Base-by-base conservation (phyloP, 176 grass and related monocot genomes). In the Raddia guianensis region DNA sequence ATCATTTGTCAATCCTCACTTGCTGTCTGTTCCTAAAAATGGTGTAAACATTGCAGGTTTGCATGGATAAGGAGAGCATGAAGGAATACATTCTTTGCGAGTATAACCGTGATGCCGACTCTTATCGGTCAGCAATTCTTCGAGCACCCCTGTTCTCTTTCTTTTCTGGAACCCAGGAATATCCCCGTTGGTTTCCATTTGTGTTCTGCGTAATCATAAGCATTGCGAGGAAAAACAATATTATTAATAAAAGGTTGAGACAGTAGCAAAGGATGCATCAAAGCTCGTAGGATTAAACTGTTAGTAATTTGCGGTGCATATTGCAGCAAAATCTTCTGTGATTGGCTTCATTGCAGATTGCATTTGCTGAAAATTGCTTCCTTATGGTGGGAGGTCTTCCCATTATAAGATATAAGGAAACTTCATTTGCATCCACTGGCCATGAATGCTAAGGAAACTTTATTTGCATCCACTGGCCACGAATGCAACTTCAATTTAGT, bases 61-160 rank as follows among this genome's bases (percentile, higher is more conserved):
- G 90, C 73, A 93, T 88, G 87, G 93, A 99, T 83, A 83, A 88
- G 27, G 85, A 85, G 18, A 91, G 58, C 63, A 50, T 90, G 85
- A 99, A 93, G 88, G 92, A 93, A 21, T 99, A 93, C 74, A 92
- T 99, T 79, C 85, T 99, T 61, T 99, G 97, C 18, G 93, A 99
- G 70, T 99, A 99, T 81, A 99, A 99, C 63, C 90, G 97, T 7
- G 97, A 99, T 5, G 93, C 97, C 0, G 97, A 99, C 66, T 99
- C 97, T 8, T 99, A 99, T 70, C 59, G 97, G 97, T 99, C 43
- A 89, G 86, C 32, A 82, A 48, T 63, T 46, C 34, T 40, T 40
- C 5, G 5, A 20, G 52, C 65, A 5, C 63, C 14, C 40, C 47
- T 10, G 2, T 49, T 12, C 9, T 2, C 47, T 49, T 49, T 49